Conservation (phyloP, 1,284 basidiomycete genomes). For the Ganoderma sp. region DNA sequence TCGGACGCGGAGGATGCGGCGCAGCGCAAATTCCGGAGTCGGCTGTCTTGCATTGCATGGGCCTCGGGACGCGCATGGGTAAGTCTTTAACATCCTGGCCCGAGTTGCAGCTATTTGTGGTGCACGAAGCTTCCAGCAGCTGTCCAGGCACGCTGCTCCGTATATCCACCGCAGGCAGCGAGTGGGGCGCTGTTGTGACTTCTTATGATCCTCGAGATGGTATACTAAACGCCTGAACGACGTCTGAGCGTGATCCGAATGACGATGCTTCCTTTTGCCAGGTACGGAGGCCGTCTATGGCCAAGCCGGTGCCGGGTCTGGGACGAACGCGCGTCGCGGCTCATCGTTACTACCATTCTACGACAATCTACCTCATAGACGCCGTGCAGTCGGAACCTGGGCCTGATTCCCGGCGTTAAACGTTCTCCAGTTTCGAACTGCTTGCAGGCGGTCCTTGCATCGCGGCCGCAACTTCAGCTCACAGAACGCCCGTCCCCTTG, state of each 20-base stretch:
- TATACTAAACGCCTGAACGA: not conserved
- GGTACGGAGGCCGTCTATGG: not conserved
- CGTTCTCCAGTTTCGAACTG: not conserved
- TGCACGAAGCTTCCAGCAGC: not conserved
- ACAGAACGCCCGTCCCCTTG: not conserved
- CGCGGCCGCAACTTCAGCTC: not conserved
- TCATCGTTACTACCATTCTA: constrained; percentile 15
- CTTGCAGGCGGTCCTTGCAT: not conserved
- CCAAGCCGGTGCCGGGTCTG: not conserved
- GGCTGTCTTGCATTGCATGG: not conserved
- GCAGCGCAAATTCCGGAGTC: not conserved
- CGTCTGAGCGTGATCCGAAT: not conserved
- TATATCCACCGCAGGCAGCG: not conserved
- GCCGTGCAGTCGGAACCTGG: constrained; percentile 5
- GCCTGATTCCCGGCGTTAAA: not conserved
- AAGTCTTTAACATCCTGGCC: constrained; percentile 5
- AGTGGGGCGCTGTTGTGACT: not conserved
- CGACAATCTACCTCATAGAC: constrained; percentile 6
- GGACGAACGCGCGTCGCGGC: not conserved
- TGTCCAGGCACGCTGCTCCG: constrained; percentile 9
- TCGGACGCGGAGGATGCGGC: not conserved
- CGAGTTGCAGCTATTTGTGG: constrained; percentile 7
- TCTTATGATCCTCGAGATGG: constrained; percentile 1
- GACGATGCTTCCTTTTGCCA: not conserved
- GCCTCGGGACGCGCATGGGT: not conserved